Percentiles rank a stretch among this genome's conserved stretches.
Conservation (phyloP, 2,329 filamentous ascomycete genomes). For the Tolypocladium guangdongense region DNA sequence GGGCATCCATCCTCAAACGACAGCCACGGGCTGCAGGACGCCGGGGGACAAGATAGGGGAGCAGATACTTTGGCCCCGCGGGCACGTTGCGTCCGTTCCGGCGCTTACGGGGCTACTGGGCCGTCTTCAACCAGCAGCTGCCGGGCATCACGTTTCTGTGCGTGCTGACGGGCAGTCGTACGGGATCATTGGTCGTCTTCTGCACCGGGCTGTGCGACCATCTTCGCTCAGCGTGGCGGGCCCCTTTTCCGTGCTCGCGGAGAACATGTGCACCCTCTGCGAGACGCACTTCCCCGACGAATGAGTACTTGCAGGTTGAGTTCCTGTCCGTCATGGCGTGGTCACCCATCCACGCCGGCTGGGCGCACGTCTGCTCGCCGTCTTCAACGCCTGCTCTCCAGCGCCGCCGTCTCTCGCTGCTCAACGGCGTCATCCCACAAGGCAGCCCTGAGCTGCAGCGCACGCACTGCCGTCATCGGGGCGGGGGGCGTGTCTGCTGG, state of each 20-base stretch:
- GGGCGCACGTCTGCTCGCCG: slow-evolving; percentile 55
- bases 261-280: slow-evolving; percentile 53
- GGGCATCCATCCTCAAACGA: too few relatives aligned
- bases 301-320: slow-evolving; percentile 35
- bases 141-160: slow-evolving; percentile 58
- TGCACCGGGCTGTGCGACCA: slow-evolving; percentile 53
- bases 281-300: slow-evolving; percentile 40
- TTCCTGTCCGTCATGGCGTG: slow-evolving; percentile 60
- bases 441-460: slow-evolving; percentile 53
- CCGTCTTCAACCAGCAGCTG: slow-evolving; percentile 51
- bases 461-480: slow-evolving; percentile 50
- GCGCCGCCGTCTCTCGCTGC: slow-evolving; percentile 52
- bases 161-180: slow-evolving; percentile 50
- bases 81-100: slow-evolving; percentile 40
- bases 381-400: slow-evolving; percentile 58
- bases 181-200: slow-evolving; percentile 57
- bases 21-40: too few relatives aligned
- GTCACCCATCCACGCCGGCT: slow-evolving; percentile 53
- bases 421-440: slow-evolving; percentile 58
- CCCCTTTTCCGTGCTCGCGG: slow-evolving; percentile 55
- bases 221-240: slow-evolving; percentile 57
- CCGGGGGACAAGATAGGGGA: background rate
- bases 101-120: slow-evolving; percentile 43
- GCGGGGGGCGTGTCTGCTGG: slow-evolving; percentile 51
- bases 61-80: slow-evolving; percentile 17